Conservation (phyloP, 1,284 basidiomycete genomes). For the Puccinia hordei region DNA sequence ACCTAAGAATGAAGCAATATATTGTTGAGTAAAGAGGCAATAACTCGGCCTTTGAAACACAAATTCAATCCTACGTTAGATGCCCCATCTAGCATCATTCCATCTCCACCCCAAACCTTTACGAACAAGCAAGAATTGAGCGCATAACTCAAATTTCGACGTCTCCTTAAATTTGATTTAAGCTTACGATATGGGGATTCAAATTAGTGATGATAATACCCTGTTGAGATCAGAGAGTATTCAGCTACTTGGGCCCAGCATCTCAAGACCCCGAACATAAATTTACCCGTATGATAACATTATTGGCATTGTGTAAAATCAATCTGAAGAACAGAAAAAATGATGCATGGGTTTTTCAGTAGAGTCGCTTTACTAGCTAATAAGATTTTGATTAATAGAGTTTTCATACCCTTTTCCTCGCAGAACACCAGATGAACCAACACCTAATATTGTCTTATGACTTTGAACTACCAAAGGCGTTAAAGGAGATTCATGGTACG, state of each 20-base stretch:
- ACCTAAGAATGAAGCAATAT: neutral
- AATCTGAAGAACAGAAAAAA: conserved; percentile 10
- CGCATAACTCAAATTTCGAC: neutral
- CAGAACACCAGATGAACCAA: conserved; percentile 23
- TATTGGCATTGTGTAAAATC: neutral
- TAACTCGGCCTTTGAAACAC: neutral
- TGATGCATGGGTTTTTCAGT: neutral
- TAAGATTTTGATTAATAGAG: neutral
- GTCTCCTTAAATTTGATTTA: neutral
- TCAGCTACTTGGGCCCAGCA: neutral
- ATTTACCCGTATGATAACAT: conserved; percentile 29
- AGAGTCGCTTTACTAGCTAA: neutral
- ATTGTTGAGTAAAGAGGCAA: neutral
- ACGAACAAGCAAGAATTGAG: neutral
- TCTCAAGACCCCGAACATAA: neutral
- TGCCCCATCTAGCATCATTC: conserved; percentile 22
- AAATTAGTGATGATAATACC: conserved; percentile 11
- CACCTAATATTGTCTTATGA: conserved; percentile 34
- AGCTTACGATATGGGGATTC: conserved; percentile 26
- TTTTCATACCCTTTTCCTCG: conserved; percentile 45
- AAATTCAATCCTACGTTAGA: conserved; percentile 8
- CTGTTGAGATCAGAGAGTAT: neutral
- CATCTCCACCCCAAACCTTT: conserved; percentile 49
- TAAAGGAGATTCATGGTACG: conserved; percentile 3
- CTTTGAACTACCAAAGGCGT: conserved; percentile 18